A percentile compares a stretch with the other conserved stretches of the same genome.
Conservation (phyloP, 768 basidiomycete species). For the Coprinopsis strossmayeri region DNA sequence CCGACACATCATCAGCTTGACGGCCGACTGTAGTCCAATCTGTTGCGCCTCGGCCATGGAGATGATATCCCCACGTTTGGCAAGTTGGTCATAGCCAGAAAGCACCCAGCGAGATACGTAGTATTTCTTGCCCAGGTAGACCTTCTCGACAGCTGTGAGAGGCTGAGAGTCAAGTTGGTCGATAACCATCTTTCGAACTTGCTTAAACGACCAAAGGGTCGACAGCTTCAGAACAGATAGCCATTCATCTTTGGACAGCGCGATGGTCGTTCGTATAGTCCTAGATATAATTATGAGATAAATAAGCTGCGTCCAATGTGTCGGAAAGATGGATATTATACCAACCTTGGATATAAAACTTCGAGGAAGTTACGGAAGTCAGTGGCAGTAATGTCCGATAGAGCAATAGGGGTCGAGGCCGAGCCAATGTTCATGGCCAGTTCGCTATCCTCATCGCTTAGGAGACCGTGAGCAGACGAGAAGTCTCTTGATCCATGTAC, state of each 20-base stretch:
- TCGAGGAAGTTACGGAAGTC: conserved; percentile 11
- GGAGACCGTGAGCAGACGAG: neutral
- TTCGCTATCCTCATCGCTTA: neutral
- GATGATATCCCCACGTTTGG: no score
- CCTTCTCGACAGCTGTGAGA: no score
- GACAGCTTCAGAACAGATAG: conserved; percentile 31
- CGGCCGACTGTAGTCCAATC: no score
- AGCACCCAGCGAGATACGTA: no score
- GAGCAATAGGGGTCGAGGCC: neutral
- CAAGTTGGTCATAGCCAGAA: no score
- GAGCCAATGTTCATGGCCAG: neutral
- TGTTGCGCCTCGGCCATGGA: no score
- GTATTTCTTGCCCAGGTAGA: no score
- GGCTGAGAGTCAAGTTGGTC: conserved; percentile 13
- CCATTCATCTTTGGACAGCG: conserved; percentile 24
- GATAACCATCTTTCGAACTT: conserved; percentile 23
- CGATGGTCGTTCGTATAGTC: neutral
- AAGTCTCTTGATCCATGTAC: neutral
- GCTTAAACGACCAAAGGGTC: conserved; percentile 29
- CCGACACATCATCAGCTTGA: no score
- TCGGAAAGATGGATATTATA: neutral
- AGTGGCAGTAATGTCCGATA: neutral
- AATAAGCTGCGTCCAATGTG: neutral
- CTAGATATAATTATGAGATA: neutral
- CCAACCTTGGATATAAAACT: conserved; percentile 6